phyloP scores from a whole-genome alignment of 164 flowering plant genomes.

The Aristolochia contorta region DNA sequence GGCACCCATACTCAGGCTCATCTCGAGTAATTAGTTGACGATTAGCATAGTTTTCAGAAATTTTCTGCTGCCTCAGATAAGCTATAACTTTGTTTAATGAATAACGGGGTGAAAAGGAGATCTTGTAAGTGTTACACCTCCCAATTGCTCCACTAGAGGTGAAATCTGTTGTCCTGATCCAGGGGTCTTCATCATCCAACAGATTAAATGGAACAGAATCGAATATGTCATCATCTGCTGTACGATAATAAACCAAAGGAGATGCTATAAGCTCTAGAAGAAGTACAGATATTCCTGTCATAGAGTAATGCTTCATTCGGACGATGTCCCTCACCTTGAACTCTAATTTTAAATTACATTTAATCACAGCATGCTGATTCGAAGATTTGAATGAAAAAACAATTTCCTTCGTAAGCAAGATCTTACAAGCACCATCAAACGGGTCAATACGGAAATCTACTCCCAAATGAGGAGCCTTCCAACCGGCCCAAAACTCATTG shows the following conservation, averaged over 20 bases:
- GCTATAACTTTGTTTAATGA: constrained; percentile 40
- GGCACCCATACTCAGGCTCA: constrained; percentile 58
- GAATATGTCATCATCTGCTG: constrained; percentile 83
- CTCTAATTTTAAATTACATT: constrained; percentile 74
- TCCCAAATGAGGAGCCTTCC: constrained; percentile 64
- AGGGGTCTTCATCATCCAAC: constrained; percentile 91
- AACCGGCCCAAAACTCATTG: constrained; percentile 53
- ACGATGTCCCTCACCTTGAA: constrained; percentile 59
- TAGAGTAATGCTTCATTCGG: constrained; percentile 30
- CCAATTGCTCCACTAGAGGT: constrained; percentile 76
- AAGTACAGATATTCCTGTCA: constrained; percentile 23
- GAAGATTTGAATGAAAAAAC: constrained; percentile 50
- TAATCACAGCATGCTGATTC: constrained; percentile 33
- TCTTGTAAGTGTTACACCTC: constrained; percentile 52
- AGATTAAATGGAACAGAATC: constrained; percentile 55
- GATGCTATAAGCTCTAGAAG: constrained; percentile 63
- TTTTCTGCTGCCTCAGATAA: constrained; percentile 46
- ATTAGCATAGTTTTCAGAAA: constrained; percentile 14
- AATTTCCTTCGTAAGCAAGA: constrained; percentile 53
- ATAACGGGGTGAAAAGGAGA: constrained; percentile 56
- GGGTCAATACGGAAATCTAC: constrained; percentile 77
- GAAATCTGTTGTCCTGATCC: constrained; percentile 93
- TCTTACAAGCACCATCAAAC: constrained; percentile 58
- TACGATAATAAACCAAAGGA: constrained; percentile 66
- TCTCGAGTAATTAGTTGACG: constrained; percentile 25